phyloP scores from a whole-genome alignment of 1,139 yeast species.

The Taphrina communis region DNA sequence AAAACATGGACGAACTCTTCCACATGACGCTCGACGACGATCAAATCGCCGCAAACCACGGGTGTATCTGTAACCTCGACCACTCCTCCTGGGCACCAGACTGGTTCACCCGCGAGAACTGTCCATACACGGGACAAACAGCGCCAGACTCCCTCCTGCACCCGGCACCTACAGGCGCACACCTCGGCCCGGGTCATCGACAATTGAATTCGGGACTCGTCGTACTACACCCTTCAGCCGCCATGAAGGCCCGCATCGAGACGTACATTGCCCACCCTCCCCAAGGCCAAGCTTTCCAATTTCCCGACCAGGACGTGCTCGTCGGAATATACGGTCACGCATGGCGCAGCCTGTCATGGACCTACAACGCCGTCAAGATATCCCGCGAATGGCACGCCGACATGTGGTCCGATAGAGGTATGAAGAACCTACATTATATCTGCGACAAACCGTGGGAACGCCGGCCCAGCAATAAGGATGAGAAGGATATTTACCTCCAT shows the following conservation, averaged over 20 bases:
- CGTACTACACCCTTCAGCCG: conserved; percentile 8
- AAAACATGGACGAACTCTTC: conserved; percentile 65
- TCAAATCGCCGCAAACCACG: conserved; percentile 63
- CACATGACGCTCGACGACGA: conserved; percentile 53
- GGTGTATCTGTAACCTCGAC: conserved; percentile 63
- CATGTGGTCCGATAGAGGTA: conserved; percentile 57
- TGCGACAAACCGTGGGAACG: conserved; percentile 63
- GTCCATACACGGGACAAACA: conserved; percentile 17
- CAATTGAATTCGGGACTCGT: conserved; percentile 33
- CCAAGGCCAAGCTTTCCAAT: conserved; percentile 7
- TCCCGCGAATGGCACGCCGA: conserved; percentile 56
- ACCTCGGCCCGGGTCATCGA: conserved; percentile 6
- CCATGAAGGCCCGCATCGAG: conserved; percentile 12
- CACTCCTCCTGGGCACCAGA: conserved; percentile 26
- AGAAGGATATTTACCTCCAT: conserved; percentile 19
- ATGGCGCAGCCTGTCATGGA: conserved; percentile 61
- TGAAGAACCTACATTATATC: conserved; percentile 63
- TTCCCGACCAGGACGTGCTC: conserved; percentile 34
- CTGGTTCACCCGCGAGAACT: conserved; percentile 20
- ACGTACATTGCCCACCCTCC: conserved; percentile 21
- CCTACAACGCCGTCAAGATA: conserved; percentile 63
- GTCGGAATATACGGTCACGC: conserved; percentile 54
- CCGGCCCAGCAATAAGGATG: conserved; percentile 29
- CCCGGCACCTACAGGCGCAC: conserved; percentile 17
- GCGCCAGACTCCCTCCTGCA: conserved; percentile 13